Conservation (phyloP, 768 basidiomycete species). For the Pulveroboletus ravenelii region DNA sequence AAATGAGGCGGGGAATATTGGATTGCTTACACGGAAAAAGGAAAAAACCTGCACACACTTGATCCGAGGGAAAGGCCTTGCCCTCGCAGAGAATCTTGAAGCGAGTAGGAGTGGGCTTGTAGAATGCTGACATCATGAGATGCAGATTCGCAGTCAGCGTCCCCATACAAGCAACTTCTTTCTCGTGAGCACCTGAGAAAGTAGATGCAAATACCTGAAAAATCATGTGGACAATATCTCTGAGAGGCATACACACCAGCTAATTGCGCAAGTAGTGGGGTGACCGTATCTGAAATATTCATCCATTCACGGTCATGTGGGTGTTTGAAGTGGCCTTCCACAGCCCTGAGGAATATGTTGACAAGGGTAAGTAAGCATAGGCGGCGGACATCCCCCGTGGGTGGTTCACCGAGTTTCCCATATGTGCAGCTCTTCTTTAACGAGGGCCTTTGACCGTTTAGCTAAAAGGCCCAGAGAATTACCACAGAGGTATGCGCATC, state of each 20-base stretch:
- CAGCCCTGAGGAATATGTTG: conserved; percentile 49
- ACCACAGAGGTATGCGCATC: conserved; percentile 86
- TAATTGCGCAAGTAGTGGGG: conserved; percentile 71
- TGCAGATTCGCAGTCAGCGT: conserved; percentile 94
- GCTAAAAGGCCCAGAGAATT: conserved; percentile 89
- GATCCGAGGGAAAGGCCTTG: conserved; percentile 94
- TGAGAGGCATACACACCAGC: conserved; percentile 54
- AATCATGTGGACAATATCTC: background rate
- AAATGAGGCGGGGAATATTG: conserved; percentile 5
- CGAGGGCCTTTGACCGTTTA: conserved; percentile 62
- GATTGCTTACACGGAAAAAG: conserved; percentile 12
- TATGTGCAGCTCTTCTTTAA: conserved; percentile 77
- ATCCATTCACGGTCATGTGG: conserved; percentile 84
- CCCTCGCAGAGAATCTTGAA: conserved; percentile 96
- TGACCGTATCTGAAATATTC: conserved; percentile 65
- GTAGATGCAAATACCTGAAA: conserved; percentile 18
- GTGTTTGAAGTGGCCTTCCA: conserved; percentile 86
- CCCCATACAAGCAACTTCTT: conserved; percentile 94
- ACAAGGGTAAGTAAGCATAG: conserved; percentile 1
- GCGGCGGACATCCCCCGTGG: conserved; percentile 10
- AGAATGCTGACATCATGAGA: conserved; percentile 91
- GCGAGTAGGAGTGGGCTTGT: conserved; percentile 77
- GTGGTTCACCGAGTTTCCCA: conserved; percentile 68
- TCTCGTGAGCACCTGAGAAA: conserved; percentile 69
- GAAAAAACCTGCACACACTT: conserved; percentile 46